Evolutionary conservation across 805 yeast species (phyloP), one percentile per base, ranked within the genome.

Genomic region (Teunomyces funiuensis): DNA sequence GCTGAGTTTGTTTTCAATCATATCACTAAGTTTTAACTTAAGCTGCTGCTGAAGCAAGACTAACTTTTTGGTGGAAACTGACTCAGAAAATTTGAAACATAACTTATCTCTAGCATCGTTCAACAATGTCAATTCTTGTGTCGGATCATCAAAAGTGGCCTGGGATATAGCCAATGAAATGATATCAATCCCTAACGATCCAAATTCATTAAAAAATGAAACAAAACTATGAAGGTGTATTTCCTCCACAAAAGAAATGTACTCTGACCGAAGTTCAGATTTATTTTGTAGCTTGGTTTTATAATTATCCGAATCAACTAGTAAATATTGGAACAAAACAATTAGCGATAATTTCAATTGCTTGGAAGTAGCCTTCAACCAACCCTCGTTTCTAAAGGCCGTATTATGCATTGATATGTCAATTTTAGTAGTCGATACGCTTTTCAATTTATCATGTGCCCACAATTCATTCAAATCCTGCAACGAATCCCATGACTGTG

Each of bases 361-460:
- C 36, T 60, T 61, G 1, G 72, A 55, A 2, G 71, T 64, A 1
- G 73, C 71, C 13, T 42, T 45, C 6, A 69, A 47, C 75, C 75
- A 70, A n/a, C 63, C 49, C 13, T 43, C 40, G 3, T 56, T 51
- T 34, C 66, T 42, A 29, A 18, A 31, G 15, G 25, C 14, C 13
- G 22, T 16, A 9, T 31, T 25, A 18, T 50, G 54, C 9, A 18
- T 31, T 11, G 19, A 20, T 10, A 31, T 10, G 8, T 31, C 19
- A 11, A 31, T n/a, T 11, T 14, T n/a, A 18, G 34, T 6, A 2
- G 6, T 11, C 8, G 19, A 8, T 13, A 3, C 10, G 6, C 10
- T 11, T 17, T 13, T 31, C 11, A 13, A 19, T 17, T 31, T 15
- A n/a, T 31, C 13, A 15, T n/a, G 19, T 6, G 22, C 11, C 34